Percentiles rank a stretch among this genome's conserved stretches.
These are phyloP conservation scores for Isoetes taiwanensis DNA, from an alignment of 75 land plant species.

Conservation along the genomic window DNA sequence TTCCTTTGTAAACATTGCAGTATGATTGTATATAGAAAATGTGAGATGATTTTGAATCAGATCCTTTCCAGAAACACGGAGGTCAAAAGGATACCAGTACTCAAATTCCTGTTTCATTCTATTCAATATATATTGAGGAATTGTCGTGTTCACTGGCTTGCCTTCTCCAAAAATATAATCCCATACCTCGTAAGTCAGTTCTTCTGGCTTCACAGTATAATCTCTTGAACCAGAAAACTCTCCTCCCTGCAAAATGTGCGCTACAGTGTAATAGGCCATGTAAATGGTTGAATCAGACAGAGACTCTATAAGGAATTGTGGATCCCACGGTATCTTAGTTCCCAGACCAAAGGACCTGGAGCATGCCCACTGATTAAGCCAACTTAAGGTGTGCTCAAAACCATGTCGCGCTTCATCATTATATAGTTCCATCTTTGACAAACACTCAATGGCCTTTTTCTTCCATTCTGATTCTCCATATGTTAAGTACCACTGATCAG, in stretches of 20 bases:
- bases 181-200: constrained; percentile 83
- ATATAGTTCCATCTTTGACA: constrained; percentile 52
- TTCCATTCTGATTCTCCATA: constrained; percentile 85
- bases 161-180: constrained; percentile 56
- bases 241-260: constrained; percentile 61
- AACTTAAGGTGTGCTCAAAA: constrained; percentile 74
- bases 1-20: constrained; percentile 53
- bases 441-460: constrained; percentile 43
- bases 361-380: constrained; percentile 93
- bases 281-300: constrained; percentile 82
- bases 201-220: constrained; percentile 33
- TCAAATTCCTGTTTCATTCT: constrained; percentile 74
- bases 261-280: constrained; percentile 87
- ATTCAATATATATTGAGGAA: constrained; percentile 33
- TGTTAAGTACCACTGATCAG: constrained; percentile 86
- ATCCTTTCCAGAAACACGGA: constrained; percentile 83
- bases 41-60: constrained; percentile 85
- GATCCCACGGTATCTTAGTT: constrained; percentile 84
- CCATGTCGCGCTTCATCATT: constrained; percentile 53
- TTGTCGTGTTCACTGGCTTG: constrained; percentile 32
- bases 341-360: constrained; percentile 90
- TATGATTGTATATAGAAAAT: constrained; percentile 77
- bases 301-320: constrained; percentile 72
- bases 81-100: constrained; percentile 89
- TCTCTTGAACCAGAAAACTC: constrained; percentile 44